Percentiles rank a stretch among this genome's conserved stretches.
Evolutionary conservation across 345 rosid genomes (phyloP).

Genomic region (Citrus inodora): DNA sequence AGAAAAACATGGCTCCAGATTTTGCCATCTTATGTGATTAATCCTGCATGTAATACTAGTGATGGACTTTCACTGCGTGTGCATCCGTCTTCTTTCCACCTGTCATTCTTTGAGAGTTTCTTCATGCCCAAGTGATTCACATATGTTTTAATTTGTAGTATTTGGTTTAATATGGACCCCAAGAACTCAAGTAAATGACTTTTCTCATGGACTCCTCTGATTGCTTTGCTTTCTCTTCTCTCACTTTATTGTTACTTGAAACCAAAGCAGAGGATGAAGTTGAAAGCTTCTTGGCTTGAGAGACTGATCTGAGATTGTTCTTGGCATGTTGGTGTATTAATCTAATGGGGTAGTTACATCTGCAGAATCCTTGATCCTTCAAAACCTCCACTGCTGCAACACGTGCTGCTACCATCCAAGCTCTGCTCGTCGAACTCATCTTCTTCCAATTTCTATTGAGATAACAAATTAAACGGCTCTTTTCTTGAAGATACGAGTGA

Average conservation of each 20-base stretch:
- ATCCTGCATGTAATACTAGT: neutral
- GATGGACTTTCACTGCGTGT: neutral
- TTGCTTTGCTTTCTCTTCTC: conserved; percentile 19
- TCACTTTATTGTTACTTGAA: neutral
- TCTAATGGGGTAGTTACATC: conserved; percentile 48
- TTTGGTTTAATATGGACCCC: conserved; percentile 38
- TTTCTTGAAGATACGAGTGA: neutral
- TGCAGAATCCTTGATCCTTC: conserved; percentile 59
- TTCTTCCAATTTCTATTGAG: neutral
- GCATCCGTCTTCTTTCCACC: neutral
- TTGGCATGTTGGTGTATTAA: conserved; percentile 31
- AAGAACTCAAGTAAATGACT: conserved; percentile 54
- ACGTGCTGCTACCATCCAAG: conserved; percentile 46
- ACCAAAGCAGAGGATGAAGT: conserved; percentile 15
- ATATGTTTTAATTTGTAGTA: neutral
- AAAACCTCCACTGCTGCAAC: conserved; percentile 57
- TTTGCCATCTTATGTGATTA: neutral
- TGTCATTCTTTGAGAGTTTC: neutral
- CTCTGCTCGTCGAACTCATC: conserved; percentile 45
- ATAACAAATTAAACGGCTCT: neutral
- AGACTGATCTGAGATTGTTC: conserved; percentile 18
- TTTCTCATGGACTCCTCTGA: conserved; percentile 47
- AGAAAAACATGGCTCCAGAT: neutral
- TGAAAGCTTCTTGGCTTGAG: conserved; percentile 30
- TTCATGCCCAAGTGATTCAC: neutral